Base-by-base conservation (phyloP, 768 basidiomycete genomes). In the Tylopilus felleus region DNA sequence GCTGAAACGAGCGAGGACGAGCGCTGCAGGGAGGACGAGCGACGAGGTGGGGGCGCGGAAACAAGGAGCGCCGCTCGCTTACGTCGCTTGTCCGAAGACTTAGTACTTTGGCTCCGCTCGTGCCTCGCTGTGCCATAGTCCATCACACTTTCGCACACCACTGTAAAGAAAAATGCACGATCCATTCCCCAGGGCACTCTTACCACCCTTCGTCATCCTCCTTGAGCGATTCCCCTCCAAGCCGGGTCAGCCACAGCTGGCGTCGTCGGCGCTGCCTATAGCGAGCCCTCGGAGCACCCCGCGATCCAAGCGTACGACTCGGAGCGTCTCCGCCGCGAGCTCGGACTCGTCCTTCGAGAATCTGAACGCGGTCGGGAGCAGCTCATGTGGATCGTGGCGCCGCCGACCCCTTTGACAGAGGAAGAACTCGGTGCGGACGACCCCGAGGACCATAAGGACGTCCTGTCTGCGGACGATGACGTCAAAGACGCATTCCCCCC, bases 351-450 rank as follows among this genome's bases (percentile, higher is more conserved):
- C 1, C 71, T 93, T 28, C 74, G 90, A 8, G 91, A 93, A 62
- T 93, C 88, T 64, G 90, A 93, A 68, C 80, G 90, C 8, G 90
- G 90, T 0, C 75, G 86, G 17, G 85, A 82, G 38, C 78, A 79
- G 17, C 72, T 93, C 29, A 59, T 85, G 2, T 79, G 82, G 47
- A 71, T 86, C 50, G 68, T 89, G 4, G 65, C 74, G n/a, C 83
- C 83, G 0, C 71, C 73, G 5, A 59, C 66, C 29, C 59, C 66
- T 38, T 14, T 60, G 57, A 51, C 68, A 40, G 80, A 80, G 47
- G 79, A 81, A n/a, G 75, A 53, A 0, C 16, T 29, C 0, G 10
- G 17, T 6, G 16, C 13, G 2, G 52, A 60, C 1, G 35, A 44
- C 12, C 17, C 2, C n/a, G n/a, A n/a, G n/a, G n/a, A n/a, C n/a